Evolutionary conservation across 2,329 filamentous ascomycete species (phyloP), one percentile per base, ranked within the genome.

Genomic region (Cryphonectria japonica): DNA sequence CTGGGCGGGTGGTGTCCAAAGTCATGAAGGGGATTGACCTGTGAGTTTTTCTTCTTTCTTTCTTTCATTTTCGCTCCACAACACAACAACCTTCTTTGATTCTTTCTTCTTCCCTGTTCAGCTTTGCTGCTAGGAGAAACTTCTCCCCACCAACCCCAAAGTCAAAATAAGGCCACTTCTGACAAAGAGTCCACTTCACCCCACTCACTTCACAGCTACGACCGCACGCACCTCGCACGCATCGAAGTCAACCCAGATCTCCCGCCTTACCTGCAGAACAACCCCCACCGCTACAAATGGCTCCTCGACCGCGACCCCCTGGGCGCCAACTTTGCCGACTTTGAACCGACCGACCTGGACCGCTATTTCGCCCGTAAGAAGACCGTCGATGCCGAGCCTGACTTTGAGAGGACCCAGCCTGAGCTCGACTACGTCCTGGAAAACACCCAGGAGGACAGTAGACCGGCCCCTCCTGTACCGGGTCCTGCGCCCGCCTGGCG

Each of bases 11-110:
- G 70, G 75, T 85, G 22, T 76, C 81, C 52, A 77, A 82, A 22
- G 79, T 86, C 14, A 76, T 82, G 52, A 79, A 79, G 65, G 84
- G 84, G 0, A 68, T 78, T 63, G 83, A 86, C 75, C 73, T 85
- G 69, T 85, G 80, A 75, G 76, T 77, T n/a, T 19, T 46, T 7
- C 1, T 43, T 14, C 41, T 19, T 6, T 46, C 14, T 46, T 3
- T 46, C 16, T 46, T 39, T 9, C 1, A 6, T 9, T 39, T 9
- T 9, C 9, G 37, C 37, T 39, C 37, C 37, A 39, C 5, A 6
- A 1, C 7, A 1, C 37, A 39, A 6, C 37, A 39, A 5, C 9
- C 9, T 39, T 39, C 8, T 7, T 39, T 39, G 37, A 1, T 39
- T 39, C 8, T 39, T 9, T 39, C 1, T 9, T 9, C 9, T 9